Base-by-base conservation (phyloP, 2,329 filamentous ascomycete species). In the Niveomyces coronatus region DNA sequence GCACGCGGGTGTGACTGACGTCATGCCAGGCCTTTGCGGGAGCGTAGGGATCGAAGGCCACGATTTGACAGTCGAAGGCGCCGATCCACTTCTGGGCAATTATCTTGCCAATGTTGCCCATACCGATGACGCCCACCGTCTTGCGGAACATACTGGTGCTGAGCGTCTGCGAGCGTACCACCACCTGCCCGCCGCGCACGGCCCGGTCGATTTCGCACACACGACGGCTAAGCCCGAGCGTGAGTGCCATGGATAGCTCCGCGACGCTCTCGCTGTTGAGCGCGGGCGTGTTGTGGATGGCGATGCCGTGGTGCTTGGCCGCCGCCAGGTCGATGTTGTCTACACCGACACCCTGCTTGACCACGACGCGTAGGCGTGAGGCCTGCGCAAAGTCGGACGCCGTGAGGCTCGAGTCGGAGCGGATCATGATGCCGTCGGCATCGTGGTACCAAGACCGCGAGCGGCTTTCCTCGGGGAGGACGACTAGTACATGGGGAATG, bases 271-370 rank as follows among this genome's bases (percentile, higher is more conserved):
- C 54, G 2, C 55, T 53, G 44, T 60, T 67, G 10, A 62, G 55
- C 4, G 60, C 64, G 0, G 63, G 64, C 2, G 63, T 67, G 43
- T 67, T 66, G 47, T 60, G 53, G 19, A 68, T 58, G 16, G 53
- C 54, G 41, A 67, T 58, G 7, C 53, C 55, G 1, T 53, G 52
- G 10, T 51, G 44, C 4, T 45, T 38, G 40, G 60, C 63, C 7
- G 63, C 61, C 1, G 43, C 49, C 14, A 49, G 49, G 41, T 67
- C 61, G 31, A 63, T 62, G 35, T 60, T 64, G 45, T 67, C 62
- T 29, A 64, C 56, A 3, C 63, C 63, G 20, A 63, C 60, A 4
- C 63, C 63, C 39, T 66, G 63, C 48, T 67, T 66, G 35, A 59
- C 60, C 32, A 66, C 57, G 8, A 60, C 61, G n/a, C 52, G 46